These are phyloP conservation scores for Calocera cornea DNA, from an alignment of 768 basidiomycete genomes.

Conservation along the genomic window DNA sequence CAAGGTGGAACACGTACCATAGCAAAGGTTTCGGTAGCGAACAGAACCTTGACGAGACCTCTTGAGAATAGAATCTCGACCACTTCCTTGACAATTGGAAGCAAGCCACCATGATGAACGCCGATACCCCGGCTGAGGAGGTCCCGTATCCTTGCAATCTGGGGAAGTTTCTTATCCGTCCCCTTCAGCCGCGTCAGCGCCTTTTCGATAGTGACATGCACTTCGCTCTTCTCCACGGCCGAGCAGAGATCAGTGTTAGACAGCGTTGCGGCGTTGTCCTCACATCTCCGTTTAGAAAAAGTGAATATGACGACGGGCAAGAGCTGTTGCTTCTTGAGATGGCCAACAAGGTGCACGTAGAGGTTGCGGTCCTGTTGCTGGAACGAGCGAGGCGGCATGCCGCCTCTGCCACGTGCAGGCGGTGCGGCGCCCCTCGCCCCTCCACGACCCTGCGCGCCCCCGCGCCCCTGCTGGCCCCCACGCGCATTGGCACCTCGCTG, in stretches of 20 bases:
- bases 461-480: slow-evolving; percentile 31
- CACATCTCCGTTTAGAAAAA: slow-evolving; percentile 91
- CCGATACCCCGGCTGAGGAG: slow-evolving; percentile 86
- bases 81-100: slow-evolving; percentile 95
- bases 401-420: slow-evolving; percentile 17
- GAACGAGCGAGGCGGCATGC: slow-evolving; percentile 38
- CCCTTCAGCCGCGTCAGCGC: slow-evolving; percentile 84
- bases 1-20: slow-evolving; percentile 49
- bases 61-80: slow-evolving; percentile 94
- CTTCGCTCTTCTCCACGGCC: slow-evolving; percentile 88
- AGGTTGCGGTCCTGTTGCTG: slow-evolving; percentile 73
- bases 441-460: slow-evolving; percentile 35
- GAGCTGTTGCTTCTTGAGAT: slow-evolving; percentile 70
- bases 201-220: slow-evolving; percentile 87
- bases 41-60: slow-evolving; percentile 88
- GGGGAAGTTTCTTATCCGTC: slow-evolving; percentile 82
- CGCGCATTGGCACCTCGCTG: slow-evolving; percentile 24
- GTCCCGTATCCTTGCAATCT: slow-evolving; percentile 81
- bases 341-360: slow-evolving; percentile 80
- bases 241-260: slow-evolving; percentile 79
- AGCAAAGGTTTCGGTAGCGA: slow-evolving; percentile 98
- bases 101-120: slow-evolving; percentile 89
- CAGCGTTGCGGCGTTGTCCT: slow-evolving; percentile 86
- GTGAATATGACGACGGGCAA: slow-evolving; percentile 95
- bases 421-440: slow-evolving; percentile 32